Conservation (phyloP, 306 rosid species). For the Rubus idaeus region DNA sequence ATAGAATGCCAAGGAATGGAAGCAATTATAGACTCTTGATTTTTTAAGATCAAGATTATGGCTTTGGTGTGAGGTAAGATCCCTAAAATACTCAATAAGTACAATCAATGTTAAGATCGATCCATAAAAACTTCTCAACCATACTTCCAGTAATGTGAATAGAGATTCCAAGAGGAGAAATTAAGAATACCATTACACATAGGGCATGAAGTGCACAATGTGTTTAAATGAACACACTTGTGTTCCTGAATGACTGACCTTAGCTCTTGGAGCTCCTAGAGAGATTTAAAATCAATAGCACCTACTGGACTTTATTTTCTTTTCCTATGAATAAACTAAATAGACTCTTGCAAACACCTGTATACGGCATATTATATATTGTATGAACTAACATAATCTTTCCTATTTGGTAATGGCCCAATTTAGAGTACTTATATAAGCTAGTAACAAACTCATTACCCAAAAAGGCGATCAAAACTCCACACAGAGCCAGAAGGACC, state of each 20-base stretch:
- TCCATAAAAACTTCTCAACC: background rate
- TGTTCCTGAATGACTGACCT: background rate
- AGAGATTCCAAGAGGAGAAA: background rate
- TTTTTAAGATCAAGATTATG: background rate
- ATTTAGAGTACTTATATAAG: no score
- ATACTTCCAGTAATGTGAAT: background rate
- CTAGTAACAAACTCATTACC: background rate
- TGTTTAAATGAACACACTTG: background rate
- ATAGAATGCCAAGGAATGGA: background rate
- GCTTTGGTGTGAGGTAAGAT: background rate
- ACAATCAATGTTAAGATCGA: background rate
- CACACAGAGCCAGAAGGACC: background rate
- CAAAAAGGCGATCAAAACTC: background rate
- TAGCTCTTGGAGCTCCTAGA: background rate
- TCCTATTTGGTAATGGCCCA: background rate
- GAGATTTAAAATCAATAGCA: background rate
- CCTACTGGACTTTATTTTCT: background rate
- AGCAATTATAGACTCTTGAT: background rate
- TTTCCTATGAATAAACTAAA: background rate
- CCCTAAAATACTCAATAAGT: background rate
- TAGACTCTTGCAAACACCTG: background rate
- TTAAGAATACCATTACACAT: background rate
- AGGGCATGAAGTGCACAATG: background rate
- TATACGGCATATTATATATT: background rate
- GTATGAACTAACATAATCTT: background rate